Evolutionary conservation across 768 basidiomycete species (phyloP), one percentile per base, ranked within the genome.

Genomic region (Collybiopsis luxurians): DNA sequence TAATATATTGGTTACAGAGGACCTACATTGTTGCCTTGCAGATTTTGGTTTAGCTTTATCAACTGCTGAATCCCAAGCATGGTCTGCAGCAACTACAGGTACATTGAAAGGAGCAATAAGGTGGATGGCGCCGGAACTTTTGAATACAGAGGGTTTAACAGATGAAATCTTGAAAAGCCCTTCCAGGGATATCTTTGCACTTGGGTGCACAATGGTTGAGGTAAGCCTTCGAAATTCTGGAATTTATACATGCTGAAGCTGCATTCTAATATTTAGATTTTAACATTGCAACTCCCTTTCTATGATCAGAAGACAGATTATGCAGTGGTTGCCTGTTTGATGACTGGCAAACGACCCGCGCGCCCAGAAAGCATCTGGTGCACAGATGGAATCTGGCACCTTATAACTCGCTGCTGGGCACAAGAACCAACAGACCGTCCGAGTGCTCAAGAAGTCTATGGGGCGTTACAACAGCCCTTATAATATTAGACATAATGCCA

Each of bases 361-460:
- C 34, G 57, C 40, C 45, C 43, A 28, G 4, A 40, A 19, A n/a
- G 13, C 43, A 13, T 12, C 13, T 54, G 39, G 39, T 28, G 53
- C 21, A 6, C n/a, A 5, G 39, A 54, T 28, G 39, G 5, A 5
- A 67, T 70, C 51, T 69, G 59, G 28, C 52, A 62, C 17, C 4
- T 48, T 9, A 28, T 48, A 5, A 30, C 10, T 12, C 12, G n/a
- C 13, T 71, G 69, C 10, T 48, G 53, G 23, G 45, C 69, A 23
- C 61, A 57, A 2, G 64, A 61, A 17, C 70, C 57, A 50, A 34
- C 60, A 17, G 66, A 69, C n/a, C 66, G 67, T 12, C 44, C 70
- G 47, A 71, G 71, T 50, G 60, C 61, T 13, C 31, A 69, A 10
- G 61, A 61, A 49, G 42, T 57, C 13, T 52, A 47, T 5, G 57